Conservation (phyloP, 148 eudicot species). For the Persicaria maculosa region DNA sequence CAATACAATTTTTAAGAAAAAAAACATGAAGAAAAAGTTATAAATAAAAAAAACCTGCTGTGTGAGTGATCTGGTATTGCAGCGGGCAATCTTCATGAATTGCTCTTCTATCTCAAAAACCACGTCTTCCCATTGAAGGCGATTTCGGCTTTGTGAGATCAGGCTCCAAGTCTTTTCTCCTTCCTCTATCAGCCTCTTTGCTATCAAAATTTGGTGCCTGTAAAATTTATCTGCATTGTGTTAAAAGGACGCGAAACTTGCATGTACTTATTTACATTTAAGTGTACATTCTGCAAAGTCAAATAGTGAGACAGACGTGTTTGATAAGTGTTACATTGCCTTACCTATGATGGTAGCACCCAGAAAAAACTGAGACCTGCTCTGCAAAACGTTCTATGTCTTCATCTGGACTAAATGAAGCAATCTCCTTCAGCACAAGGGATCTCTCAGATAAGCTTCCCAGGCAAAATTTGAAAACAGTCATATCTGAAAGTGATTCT, state of each 20-base stretch:
- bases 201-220: slow-evolving; percentile 72
- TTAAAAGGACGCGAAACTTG: background rate
- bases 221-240: background rate
- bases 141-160: slow-evolving; percentile 46
- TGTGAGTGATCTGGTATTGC: slow-evolving; percentile 58
- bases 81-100: slow-evolving; percentile 61
- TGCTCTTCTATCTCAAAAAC: slow-evolving; percentile 52
- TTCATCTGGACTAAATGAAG: slow-evolving; percentile 38
- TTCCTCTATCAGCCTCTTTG: slow-evolving; percentile 73
- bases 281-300: background rate
- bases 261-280: background rate
- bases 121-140: slow-evolving; percentile 67
- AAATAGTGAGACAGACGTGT: background rate
- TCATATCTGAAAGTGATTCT: slow-evolving; percentile 52
- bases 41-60: slow-evolving; percentile 49
- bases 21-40: background rate
- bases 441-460: slow-evolving; percentile 74
- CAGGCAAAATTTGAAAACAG: slow-evolving; percentile 79
- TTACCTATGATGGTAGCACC: slow-evolving; percentile 94
- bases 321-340: background rate
- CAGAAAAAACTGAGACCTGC: slow-evolving; percentile 64
- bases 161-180: slow-evolving; percentile 68
- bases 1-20: background rate
- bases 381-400: slow-evolving; percentile 58
- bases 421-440: slow-evolving; percentile 66